These are phyloP conservation scores for Umbelopsis sp. DNA, from an alignment of 192 early-diverging fungal species.

Conservation along the genomic window DNA sequence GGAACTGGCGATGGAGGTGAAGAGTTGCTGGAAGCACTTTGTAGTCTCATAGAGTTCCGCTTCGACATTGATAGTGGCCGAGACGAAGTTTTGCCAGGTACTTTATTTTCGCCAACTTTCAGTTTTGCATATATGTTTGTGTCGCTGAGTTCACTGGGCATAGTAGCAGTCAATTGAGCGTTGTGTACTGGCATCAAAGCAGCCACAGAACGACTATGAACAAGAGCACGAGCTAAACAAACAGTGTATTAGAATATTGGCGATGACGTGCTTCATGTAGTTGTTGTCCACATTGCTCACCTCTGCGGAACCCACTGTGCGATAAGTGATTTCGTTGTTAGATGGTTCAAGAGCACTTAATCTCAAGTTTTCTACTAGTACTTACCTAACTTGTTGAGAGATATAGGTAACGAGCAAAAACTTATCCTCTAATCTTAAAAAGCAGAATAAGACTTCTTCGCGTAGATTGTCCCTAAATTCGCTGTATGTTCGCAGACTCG, in stretches of 20 bases:
- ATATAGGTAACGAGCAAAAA: conserved; percentile 61
- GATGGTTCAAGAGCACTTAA: neutral
- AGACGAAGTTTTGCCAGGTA: conserved; percentile 26
- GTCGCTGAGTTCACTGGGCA: conserved; percentile 43
- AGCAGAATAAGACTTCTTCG: conserved; percentile 63
- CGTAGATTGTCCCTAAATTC: conserved; percentile 56
- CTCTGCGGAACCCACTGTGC: conserved; percentile 55
- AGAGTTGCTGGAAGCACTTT: neutral
- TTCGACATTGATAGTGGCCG: conserved; percentile 28
- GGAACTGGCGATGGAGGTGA: conserved; percentile 13
- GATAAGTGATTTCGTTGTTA: neutral
- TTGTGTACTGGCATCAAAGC: conserved; percentile 54
- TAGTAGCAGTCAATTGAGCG: conserved; percentile 45
- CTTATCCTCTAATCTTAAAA: conserved; percentile 60
- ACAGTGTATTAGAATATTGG: neutral
- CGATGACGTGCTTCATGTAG: neutral
- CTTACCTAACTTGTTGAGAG: conserved; percentile 47
- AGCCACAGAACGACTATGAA: conserved; percentile 65
- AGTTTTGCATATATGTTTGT: conserved; percentile 41
- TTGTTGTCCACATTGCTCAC: conserved; percentile 37
- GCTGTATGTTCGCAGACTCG: conserved; percentile 14
- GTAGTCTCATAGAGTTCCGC: conserved; percentile 26
- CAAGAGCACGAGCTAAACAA: conserved; percentile 57
- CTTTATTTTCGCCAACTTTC: conserved; percentile 41
- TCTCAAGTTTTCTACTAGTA: neutral